Conservation (phyloP, 202 grass and related monocot genomes). For the Cymbopogon flexuosus region DNA sequence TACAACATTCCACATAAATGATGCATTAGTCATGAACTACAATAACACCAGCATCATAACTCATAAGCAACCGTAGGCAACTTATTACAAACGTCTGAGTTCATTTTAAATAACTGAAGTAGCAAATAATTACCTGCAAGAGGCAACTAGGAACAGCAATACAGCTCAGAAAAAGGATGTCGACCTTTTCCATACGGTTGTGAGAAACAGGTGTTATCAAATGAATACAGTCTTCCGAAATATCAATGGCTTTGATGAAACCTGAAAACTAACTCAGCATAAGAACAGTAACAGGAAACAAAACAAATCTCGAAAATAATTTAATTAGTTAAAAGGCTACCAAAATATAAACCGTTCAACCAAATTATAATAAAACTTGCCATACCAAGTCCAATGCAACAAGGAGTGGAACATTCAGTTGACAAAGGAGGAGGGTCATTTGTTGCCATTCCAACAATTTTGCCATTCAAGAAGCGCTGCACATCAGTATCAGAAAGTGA, state of each 20-base stretch:
- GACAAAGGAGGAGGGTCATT: constrained; percentile 37
- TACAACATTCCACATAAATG: neutral
- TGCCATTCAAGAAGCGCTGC: constrained; percentile 39
- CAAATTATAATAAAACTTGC: neutral
- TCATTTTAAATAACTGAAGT: neutral
- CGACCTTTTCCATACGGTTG: constrained; percentile 30
- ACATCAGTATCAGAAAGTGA: neutral
- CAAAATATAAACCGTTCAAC: neutral
- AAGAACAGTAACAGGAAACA: constrained; percentile 2
- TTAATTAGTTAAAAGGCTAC: neutral
- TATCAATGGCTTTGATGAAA: constrained; percentile 53
- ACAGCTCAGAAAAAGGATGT: constrained; percentile 48
- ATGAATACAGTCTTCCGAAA: constrained; percentile 43
- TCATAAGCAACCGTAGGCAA: neutral
- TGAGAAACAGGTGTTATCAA: constrained; percentile 52
- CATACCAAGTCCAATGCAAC: constrained; percentile 68
- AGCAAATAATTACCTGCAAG: constrained; percentile 40
- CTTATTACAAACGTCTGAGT: neutral
- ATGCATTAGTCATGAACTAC: neutral
- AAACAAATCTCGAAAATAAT: neutral
- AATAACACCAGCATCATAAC: neutral
- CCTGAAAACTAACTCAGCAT: constrained; percentile 39
- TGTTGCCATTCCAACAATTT: constrained; percentile 60
- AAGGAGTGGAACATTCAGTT: constrained; percentile 41
- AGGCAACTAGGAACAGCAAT: constrained; percentile 50